Evolutionary conservation across 345 rosid genomes (phyloP).

Genomic region (Erysimum cheiranthoides): DNA sequence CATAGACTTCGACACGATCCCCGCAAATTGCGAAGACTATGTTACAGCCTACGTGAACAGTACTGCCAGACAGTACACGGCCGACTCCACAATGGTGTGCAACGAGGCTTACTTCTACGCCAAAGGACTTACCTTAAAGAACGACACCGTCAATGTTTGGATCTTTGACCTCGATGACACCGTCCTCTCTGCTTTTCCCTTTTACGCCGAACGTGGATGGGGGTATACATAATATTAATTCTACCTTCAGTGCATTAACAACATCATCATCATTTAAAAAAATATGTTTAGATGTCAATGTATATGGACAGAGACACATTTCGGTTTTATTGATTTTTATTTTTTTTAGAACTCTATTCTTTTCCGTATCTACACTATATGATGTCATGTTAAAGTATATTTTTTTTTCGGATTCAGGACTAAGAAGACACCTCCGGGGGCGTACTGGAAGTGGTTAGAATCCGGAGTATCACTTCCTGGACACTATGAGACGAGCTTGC

Average conservation of each 20-base stretch:
- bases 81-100: constrained; percentile 52
- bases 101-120: constrained; percentile 52
- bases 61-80: constrained; percentile 43
- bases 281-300: background rate
- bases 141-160: constrained; percentile 62
- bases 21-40: constrained; percentile 55
- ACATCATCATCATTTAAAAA: background rate
- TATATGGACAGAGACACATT: background rate
- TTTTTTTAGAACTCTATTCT: background rate
- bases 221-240: constrained; percentile 47
- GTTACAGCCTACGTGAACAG: constrained; percentile 51
- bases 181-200: constrained; percentile 62
- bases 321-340: background rate
- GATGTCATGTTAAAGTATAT: background rate
- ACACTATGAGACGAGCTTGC: constrained; percentile 38
- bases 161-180: constrained; percentile 73
- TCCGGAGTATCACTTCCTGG: constrained; percentile 42
- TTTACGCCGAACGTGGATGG: constrained; percentile 51
- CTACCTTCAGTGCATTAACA: background rate
- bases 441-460: constrained; percentile 19
- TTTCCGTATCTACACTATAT: background rate
- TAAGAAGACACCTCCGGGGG: constrained; percentile 22
- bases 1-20: constrained; percentile 50
- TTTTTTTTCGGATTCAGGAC: constrained; percentile 24
- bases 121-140: constrained; percentile 44